These are phyloP conservation scores for Colletotrichum sp. DNA, from an alignment of 2,329 filamentous ascomycete species.

Conservation along the genomic window DNA sequence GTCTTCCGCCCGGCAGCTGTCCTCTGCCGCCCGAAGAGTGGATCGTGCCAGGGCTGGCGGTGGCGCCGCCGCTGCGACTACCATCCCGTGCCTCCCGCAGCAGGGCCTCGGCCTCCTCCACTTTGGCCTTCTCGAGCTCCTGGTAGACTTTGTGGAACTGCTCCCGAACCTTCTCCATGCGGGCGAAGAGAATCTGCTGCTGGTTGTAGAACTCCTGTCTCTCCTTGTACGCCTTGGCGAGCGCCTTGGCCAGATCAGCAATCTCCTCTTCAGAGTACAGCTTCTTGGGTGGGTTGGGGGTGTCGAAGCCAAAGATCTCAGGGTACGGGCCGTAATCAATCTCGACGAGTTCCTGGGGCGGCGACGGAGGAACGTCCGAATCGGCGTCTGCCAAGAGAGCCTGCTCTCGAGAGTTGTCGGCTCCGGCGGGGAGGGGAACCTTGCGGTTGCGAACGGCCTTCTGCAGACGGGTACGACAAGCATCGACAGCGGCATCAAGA, in stretches of 20 bases:
- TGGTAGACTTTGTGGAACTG: not conserved
- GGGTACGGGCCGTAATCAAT: not conserved
- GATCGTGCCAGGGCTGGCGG: not conserved
- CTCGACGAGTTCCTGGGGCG: not conserved
- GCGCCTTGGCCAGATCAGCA: not conserved
- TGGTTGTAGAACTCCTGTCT: not conserved
- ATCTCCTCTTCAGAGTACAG: not conserved
- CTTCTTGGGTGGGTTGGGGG: not conserved
- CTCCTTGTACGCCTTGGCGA: not conserved
- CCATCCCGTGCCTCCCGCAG: not conserved
- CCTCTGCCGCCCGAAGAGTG: not conserved
- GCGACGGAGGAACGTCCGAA: not conserved
- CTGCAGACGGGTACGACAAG: not conserved
- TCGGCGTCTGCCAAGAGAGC: not conserved
- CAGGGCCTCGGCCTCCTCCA: not conserved
- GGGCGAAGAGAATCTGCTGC: not conserved
- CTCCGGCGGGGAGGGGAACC: not conserved
- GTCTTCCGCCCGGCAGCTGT: not conserved
- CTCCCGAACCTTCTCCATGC: not conserved
- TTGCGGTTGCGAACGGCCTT: not conserved
- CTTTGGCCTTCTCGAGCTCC: not conserved
- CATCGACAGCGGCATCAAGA: not conserved
- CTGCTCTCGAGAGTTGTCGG: not conserved
- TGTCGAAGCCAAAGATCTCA: not conserved
- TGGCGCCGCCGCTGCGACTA: not conserved